Evolutionary conservation across 2,329 filamentous ascomycete genomes (phyloP).

Genomic region (Aspergillus melleus): DNA sequence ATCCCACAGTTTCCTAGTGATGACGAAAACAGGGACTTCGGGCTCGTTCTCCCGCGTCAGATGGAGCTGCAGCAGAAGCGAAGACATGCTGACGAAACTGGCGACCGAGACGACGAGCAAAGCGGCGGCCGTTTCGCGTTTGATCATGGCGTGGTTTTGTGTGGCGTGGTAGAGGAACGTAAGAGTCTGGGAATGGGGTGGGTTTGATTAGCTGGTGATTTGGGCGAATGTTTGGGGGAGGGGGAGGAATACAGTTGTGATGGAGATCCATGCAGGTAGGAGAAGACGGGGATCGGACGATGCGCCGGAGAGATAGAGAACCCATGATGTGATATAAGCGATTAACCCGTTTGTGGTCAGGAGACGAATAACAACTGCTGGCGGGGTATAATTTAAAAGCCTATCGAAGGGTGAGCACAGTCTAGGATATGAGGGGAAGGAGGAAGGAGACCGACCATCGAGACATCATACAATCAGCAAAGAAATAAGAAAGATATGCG

Average conservation of each 20-base stretch:
- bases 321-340: constrained; percentile 71
- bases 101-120: constrained; percentile 74
- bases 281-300: constrained; percentile 69
- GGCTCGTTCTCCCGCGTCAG: constrained; percentile 62
- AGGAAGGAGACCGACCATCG: constrained; percentile 61
- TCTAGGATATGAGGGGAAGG: not conserved
- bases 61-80: constrained; percentile 67
- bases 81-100: constrained; percentile 73
- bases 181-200: constrained; percentile 55
- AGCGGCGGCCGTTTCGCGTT: constrained; percentile 76
- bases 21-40: constrained; percentile 57
- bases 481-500: constrained; percentile 78
- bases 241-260: constrained; percentile 61
- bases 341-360: constrained; percentile 73
- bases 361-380: constrained; percentile 75
- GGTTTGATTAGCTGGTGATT: not conserved
- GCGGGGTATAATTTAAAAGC: constrained; percentile 80
- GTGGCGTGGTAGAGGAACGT: constrained; percentile 75
- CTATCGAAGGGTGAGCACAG: constrained; percentile 39
- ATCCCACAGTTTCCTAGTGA: constrained; percentile 46
- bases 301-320: constrained; percentile 69
- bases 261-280: constrained; percentile 75
- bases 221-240: not conserved
- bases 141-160: constrained; percentile 75
- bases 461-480: constrained; percentile 82